A percentile compares a stretch with the other conserved stretches of the same genome.
Conservation (phyloP, 306 rosid genomes). For the Coriaria nepalensis region DNA sequence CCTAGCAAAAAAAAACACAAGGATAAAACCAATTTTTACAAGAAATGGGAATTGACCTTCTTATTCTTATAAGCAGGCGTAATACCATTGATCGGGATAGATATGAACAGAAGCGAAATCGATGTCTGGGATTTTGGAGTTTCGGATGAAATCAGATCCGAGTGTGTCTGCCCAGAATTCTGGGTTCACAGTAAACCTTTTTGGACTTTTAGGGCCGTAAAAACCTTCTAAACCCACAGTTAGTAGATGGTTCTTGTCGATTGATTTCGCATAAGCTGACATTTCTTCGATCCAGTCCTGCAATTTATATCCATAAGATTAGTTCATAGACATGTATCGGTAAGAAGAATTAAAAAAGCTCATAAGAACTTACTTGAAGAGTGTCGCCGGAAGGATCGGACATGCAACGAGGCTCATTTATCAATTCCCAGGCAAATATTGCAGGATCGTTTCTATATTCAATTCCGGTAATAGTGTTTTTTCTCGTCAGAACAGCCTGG, state of each 20-base stretch:
- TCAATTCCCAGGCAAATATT: conserved; percentile 90
- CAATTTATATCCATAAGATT: neutral
- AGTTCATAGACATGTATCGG: neutral
- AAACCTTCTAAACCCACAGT: conserved; percentile 66
- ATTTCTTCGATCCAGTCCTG: conserved; percentile 59
- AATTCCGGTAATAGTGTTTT: conserved; percentile 52
- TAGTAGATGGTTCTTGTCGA: conserved; percentile 37
- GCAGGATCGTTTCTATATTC: conserved; percentile 74
- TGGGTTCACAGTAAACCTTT: conserved; percentile 38
- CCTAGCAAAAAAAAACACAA: conserved; percentile 25
- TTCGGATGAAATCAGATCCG: conserved; percentile 41
- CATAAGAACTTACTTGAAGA: conserved; percentile 48
- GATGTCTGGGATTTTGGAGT: conserved; percentile 24
- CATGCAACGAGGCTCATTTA: conserved; percentile 86
- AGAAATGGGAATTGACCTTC: too few species aligned
- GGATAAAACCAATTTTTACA: neutral
- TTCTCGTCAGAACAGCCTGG: conserved; percentile 72
- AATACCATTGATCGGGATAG: conserved; percentile 41
- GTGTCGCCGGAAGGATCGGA: conserved; percentile 77
- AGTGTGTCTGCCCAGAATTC: conserved; percentile 18
- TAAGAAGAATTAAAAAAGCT: too few species aligned
- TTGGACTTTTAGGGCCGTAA: conserved; percentile 35
- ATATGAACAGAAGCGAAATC: conserved; percentile 52
- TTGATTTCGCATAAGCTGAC: conserved; percentile 37
- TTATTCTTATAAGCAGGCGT: too few species aligned